Percentiles rank a stretch among this genome's conserved stretches.
Conservation (phyloP, 139 green algal genomes). For the Micromonas commoda region DNA sequence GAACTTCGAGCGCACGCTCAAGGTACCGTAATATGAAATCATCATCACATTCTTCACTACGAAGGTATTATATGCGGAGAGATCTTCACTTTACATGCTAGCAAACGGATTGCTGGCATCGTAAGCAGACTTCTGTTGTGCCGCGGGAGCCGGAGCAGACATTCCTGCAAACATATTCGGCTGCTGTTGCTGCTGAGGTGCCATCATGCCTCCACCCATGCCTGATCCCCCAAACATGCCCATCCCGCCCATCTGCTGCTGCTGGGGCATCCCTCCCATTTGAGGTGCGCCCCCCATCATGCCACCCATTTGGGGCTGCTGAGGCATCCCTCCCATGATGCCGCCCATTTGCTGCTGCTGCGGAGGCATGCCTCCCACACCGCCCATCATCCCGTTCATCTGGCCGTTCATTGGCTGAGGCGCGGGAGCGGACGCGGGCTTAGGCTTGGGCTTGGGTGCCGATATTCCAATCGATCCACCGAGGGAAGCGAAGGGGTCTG, state of each 20-base stretch:
- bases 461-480: background rate
- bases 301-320: background rate
- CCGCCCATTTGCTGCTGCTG: background rate
- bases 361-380: background rate
- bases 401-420: background rate
- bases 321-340: background rate
- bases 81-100: background rate
- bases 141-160: too few species aligned
- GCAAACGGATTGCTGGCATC: background rate
- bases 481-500: background rate
- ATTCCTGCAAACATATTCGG: too few species aligned
- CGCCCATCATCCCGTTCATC: background rate
- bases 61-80: background rate
- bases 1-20: conserved; percentile 49
- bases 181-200: background rate
- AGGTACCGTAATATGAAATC: conserved; percentile 26
- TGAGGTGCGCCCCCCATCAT: background rate
- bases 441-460: background rate
- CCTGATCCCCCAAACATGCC: background rate
- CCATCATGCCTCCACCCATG: too few species aligned
- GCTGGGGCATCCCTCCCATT: background rate
- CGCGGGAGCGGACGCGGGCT: background rate
- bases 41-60: background rate
- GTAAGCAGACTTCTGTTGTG: too few species aligned
- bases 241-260: background rate